Base-by-base conservation (phyloP, 2,329 filamentous ascomycete species). In the Diaporthe capsici region DNA sequence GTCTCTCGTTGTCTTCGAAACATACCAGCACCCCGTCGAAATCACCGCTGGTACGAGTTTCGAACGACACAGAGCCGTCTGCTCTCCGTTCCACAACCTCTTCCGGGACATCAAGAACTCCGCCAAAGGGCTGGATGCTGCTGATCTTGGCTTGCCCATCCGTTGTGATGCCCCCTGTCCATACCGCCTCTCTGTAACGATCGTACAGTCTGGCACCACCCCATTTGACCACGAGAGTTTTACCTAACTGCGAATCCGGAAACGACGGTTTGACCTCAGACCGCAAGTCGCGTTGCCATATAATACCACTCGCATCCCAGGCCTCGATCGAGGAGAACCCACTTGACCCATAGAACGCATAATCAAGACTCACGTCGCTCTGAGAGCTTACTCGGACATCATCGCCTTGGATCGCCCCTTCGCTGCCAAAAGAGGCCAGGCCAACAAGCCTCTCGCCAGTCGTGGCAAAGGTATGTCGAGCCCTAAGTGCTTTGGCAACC, bases 191-290 rank as follows among this genome's bases (percentile, higher is more conserved):
- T 3, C 82, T 78, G 44, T 84, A 83, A 20, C 82, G 74, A 65
- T 84, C 82, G 63, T 82, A 83, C 0, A 84, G 75, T 7, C 82
- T 78, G 8, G 82, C 82, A 0, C 82, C 82, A 55, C 82, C 81
- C 82, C 82, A 84, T 31, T 76, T 81, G 12, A 71, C 8, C 34
- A 84, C 76, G 7, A 80, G 77, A 1, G 79, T 44, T 71, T 79
- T 82, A n/a, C 37, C 77, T 3, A 31, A 17, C 0, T 61, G 68
- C 7, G 70, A 28, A 2, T 8, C 15, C 8, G 70, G 2, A 1
- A 34, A 39, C 1, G 53, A n/a, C 12, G 49, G n/a, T 6, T 61
- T 17, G 10, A 71, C 61, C 44, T 83, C 82, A 28, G 76, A 31
- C 39, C 78, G 78, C 12, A 83, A 74, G 60, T 81, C 74, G 1